Evolutionary conservation across 2,329 filamentous ascomycete species (phyloP), one percentile per base, ranked within the genome.

Genomic region (Diaporthe australafricana): DNA sequence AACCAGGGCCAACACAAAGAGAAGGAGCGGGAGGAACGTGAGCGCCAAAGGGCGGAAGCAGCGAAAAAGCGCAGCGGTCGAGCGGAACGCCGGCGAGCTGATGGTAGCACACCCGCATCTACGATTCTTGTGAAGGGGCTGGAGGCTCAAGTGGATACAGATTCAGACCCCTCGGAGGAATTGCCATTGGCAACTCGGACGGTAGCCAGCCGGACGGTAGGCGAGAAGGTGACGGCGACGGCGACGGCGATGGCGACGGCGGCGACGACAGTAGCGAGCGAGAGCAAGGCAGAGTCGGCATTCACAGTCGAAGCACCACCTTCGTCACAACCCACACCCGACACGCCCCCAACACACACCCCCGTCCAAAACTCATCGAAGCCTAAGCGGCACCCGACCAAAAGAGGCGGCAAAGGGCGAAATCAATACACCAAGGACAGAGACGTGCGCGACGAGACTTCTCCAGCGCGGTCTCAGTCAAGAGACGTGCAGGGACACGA

Each of bases 381-480:
- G 79, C 92, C 92, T 76, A 83, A 90, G 77, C 88, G 90, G 76
- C 87, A 90, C 8, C 86, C 88, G 75, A 90, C 92, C 77, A 91
- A 92, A 74, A 90, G 91, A 76, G 90, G 88, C 45, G 90, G 88
- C 45, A 91, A 91, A 72, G 92, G 93, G 22, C 91, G 93, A 74
- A 96, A 96, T 75, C 94, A 96, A 80, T 95, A 96, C 77, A 95
- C 93, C 0, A 93, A 92, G 78, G 92, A 95, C 74, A 89, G 91
- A 56, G 92, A 94, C 60, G 80, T 79, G 6, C 86, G 87, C 22
- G 85, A 85, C 38, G 88, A 90, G 35, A 87, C 85, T 32, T 90
- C 90, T 5, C 88, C 89, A 12, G 84, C 85, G 48, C 83, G 90
- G 74, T 88, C 89, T 71, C 80, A 86, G 76, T 82, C 85, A 73